Conservation (phyloP, 441 rosid species). For the Erodium texanum region DNA sequence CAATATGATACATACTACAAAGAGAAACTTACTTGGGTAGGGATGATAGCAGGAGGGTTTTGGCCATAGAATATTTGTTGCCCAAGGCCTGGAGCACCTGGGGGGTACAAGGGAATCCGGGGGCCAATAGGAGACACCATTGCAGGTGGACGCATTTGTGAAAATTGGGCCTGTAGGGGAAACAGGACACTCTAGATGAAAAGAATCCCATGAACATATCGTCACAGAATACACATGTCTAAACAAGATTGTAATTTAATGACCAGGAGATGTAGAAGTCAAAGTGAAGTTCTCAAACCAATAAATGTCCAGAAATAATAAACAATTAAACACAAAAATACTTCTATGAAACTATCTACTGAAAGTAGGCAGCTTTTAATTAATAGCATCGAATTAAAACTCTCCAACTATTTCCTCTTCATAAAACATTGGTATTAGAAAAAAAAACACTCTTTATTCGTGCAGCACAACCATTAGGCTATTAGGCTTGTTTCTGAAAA, state of each 20-base stretch:
- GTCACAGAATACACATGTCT: too few species aligned
- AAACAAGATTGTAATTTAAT: background rate
- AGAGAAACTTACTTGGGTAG: constrained; percentile 41
- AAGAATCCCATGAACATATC: background rate
- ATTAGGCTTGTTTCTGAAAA: background rate
- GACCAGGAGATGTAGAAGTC: background rate
- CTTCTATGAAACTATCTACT: background rate
- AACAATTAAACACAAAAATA: too few species aligned
- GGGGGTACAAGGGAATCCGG: constrained; percentile 53
- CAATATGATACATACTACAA: background rate
- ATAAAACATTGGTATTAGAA: too few species aligned
- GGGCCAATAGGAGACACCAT: constrained; percentile 48
- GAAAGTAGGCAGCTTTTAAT: too few species aligned
- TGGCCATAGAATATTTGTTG: constrained; percentile 57
- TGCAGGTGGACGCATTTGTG: constrained; percentile 48
- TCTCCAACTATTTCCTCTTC: background rate
- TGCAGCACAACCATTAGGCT: background rate
- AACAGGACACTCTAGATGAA: background rate
- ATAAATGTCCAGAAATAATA: too few species aligned
- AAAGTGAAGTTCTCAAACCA: too few species aligned
- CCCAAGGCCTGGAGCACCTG: constrained; percentile 55
- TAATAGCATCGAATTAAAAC: background rate
- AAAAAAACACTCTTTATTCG: too few species aligned
- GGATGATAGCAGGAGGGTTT: constrained; percentile 49
- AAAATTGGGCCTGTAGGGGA: constrained; percentile 47